Percentiles rank a stretch among this genome's conserved stretches.
phyloP scores from a whole-genome alignment of 1,284 basidiomycete species.

The Leccinum pachyderme region DNA sequence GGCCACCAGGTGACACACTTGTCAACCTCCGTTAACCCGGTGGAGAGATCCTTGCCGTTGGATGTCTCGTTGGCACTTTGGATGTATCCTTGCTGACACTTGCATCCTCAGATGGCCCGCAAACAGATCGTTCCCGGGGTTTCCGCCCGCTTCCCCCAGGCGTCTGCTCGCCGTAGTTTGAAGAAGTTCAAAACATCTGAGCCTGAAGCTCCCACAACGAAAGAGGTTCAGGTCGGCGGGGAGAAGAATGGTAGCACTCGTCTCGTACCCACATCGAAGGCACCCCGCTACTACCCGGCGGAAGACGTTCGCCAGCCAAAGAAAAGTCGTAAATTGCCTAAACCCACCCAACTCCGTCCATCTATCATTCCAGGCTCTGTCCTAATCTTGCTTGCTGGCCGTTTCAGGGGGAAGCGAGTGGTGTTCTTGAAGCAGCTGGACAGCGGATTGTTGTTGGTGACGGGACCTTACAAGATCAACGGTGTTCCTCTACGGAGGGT shows the following conservation, averaged over 20 bases:
- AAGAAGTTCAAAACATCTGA: conserved; percentile 80
- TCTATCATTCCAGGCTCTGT: conserved; percentile 95
- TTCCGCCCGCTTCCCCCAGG: conserved; percentile 75
- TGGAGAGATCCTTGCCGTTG: conserved; percentile 25
- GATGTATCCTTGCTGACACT: conserved; percentile 34
- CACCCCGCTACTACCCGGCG: conserved; percentile 94
- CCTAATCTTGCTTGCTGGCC: conserved; percentile 95
- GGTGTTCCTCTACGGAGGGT: conserved; percentile 98
- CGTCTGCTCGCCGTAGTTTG: conserved; percentile 78
- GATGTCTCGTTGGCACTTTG: conserved; percentile 34
- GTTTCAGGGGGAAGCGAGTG: conserved; percentile 98
- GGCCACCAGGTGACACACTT: not conserved
- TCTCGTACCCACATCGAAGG: conserved; percentile 83
- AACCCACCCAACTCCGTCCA: conserved; percentile 76
- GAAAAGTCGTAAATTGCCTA: conserved; percentile 86
- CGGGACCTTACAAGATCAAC: conserved; percentile 98
- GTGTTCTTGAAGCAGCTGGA: conserved; percentile 97
- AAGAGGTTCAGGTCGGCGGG: conserved; percentile 86
- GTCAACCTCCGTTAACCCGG: not conserved
- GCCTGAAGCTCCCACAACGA: conserved; percentile 56
- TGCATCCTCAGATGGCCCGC: conserved; percentile 80
- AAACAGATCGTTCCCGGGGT: conserved; percentile 83
- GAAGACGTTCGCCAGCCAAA: conserved; percentile 92
- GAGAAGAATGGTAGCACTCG: conserved; percentile 92
- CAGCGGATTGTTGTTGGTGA: conserved; percentile 92